These are phyloP conservation scores for Pseudogymnoascus sp. DNA, from an alignment of 2,329 filamentous ascomycete species.

Conservation along the genomic window DNA sequence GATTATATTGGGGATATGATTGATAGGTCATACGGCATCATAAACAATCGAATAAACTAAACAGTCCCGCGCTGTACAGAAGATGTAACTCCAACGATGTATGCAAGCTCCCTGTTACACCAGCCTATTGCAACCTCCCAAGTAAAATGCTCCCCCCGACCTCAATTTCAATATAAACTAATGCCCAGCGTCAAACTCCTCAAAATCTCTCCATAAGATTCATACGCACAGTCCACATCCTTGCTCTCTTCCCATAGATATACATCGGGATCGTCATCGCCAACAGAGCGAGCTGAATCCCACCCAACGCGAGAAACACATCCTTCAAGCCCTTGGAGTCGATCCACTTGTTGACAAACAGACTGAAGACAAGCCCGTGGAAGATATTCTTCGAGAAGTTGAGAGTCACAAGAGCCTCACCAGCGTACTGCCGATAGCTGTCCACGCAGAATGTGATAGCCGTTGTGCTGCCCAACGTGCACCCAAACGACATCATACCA, in stretches of 20 bases:
- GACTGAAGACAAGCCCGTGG: slow-evolving; percentile 78
- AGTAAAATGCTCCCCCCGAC: neutral
- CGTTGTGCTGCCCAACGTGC: slow-evolving; percentile 81
- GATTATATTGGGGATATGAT: neutral
- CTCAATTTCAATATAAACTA: neutral
- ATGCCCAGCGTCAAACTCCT: neutral
- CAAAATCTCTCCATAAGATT: slow-evolving; percentile 74
- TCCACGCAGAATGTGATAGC: slow-evolving; percentile 92
- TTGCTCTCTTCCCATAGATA: slow-evolving; percentile 64
- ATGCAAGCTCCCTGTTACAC: neutral
- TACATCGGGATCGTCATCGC: slow-evolving; percentile 70
- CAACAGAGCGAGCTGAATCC: slow-evolving; percentile 74
- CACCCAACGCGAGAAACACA: slow-evolving; percentile 76
- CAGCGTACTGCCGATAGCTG: slow-evolving; percentile 86
- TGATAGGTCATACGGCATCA: neutral
- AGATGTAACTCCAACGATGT: slow-evolving; percentile 3
- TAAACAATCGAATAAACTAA: neutral
- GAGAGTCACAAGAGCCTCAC: slow-evolving; percentile 86
- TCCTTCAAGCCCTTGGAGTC: slow-evolving; percentile 64
- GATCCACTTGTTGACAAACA: slow-evolving; percentile 86
- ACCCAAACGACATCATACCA: slow-evolving; percentile 85
- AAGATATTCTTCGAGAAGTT: slow-evolving; percentile 94
- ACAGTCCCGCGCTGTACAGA: neutral
- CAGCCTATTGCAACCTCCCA: neutral
- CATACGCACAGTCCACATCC: slow-evolving; percentile 90